phyloP scores from a whole-genome alignment of 108 stramenopile species.

The Hondaea fermentalgiana region DNA sequence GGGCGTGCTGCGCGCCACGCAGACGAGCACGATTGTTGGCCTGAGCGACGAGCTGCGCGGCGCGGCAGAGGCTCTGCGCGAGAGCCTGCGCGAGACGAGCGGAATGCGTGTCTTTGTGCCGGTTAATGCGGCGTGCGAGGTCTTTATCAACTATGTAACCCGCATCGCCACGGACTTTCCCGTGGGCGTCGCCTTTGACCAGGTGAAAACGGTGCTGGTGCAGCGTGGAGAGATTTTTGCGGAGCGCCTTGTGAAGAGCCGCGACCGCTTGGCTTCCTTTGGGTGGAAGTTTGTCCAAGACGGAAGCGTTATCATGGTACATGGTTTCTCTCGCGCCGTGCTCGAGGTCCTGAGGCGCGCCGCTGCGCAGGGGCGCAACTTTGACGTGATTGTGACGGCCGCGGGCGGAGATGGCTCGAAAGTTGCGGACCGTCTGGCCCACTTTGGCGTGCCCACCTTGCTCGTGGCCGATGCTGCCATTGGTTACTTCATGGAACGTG shows the following conservation, averaged over 20 bases:
- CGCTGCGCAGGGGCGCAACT: constrained; percentile 57
- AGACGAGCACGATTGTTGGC: not conserved
- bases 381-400: constrained; percentile 75
- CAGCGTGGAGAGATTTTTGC: constrained; percentile 82
- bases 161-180: constrained; percentile 63
- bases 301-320: constrained; percentile 72
- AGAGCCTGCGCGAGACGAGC: too few relatives aligned
- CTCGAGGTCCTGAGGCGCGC: constrained; percentile 66
- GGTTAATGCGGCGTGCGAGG: constrained; percentile 37
- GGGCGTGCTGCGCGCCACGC: not conserved
- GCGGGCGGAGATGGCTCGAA: constrained; percentile 79
- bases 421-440: constrained; percentile 56
- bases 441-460: constrained; percentile 73
- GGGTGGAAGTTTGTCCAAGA: constrained; percentile 80
- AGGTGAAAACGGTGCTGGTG: constrained; percentile 64
- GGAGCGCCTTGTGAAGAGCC: constrained; percentile 64
- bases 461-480: constrained; percentile 85
- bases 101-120: constrained; percentile 16
- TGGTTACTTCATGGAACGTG: constrained; percentile 82
- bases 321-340: constrained; percentile 81
- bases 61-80: not conserved
- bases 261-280: constrained; percentile 71
- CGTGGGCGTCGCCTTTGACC: constrained; percentile 57
- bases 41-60: not conserved
- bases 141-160: constrained; percentile 67